Conservation (phyloP, 768 basidiomycete genomes). For the Suillus clintonianus region DNA sequence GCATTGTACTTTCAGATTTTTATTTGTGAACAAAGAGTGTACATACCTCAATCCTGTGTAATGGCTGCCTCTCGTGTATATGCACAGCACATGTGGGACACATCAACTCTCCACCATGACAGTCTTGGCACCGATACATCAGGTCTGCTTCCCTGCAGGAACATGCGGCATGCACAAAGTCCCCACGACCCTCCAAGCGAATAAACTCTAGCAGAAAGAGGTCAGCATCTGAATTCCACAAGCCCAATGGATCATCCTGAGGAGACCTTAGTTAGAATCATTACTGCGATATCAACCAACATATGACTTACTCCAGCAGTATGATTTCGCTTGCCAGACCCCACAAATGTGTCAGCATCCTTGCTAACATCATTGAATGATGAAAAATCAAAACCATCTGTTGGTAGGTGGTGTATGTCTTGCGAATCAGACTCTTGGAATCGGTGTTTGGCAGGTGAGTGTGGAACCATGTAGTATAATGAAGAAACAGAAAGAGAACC, state of each 20-base stretch:
- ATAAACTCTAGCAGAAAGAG: not conserved
- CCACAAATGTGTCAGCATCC: not conserved
- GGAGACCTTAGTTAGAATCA: not conserved
- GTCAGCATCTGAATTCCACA: not conserved
- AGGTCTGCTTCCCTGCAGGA: not conserved
- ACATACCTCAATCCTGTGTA: slow-evolving; percentile 4
- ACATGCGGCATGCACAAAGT: not conserved
- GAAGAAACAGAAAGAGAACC: not conserved
- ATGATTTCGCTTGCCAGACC: not conserved
- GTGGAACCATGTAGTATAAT: not conserved
- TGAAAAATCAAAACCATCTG: not conserved
- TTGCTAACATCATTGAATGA: not conserved
- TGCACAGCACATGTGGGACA: not conserved
- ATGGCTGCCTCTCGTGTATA: not conserved
- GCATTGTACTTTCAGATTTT: not conserved
- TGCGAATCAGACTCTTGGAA: not conserved
- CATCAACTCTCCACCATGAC: not conserved
- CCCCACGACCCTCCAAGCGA: not conserved
- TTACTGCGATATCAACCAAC: not conserved
- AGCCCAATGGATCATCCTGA: not conserved
- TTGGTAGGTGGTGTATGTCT: not conserved
- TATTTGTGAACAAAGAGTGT: too few species aligned
- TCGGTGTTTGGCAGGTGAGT: not conserved
- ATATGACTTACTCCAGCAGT: not conserved
- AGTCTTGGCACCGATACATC: not conserved